Base-by-base conservation (phyloP, 2,329 filamentous ascomycete genomes). In the Colletotrichum sp. region DNA sequence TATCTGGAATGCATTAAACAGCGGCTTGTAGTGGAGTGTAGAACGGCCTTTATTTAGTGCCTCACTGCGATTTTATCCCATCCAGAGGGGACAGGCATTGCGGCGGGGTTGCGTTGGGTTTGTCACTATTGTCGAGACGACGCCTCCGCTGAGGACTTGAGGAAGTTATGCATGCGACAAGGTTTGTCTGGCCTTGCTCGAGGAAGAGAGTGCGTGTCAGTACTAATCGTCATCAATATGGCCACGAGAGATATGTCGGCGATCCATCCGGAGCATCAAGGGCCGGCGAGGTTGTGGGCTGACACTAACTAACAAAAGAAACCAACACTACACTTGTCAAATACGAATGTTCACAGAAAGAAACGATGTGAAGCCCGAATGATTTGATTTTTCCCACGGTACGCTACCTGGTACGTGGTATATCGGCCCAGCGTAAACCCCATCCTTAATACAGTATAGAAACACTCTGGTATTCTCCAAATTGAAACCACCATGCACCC, bases 391-490 rank as follows among this genome's bases (percentile, higher is more conserved):
- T 55, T 76, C 34, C 62, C 69, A 74, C 36, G 57, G 44, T 66
- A 63, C 63, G 60, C 32, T 69, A 64, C 62, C 62, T 39, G 63
- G 30, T 65, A 67, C 63, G 57, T 77, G 76, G 76, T 76, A 74
- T 77, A 71, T 77, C 66, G 28, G 12, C 22, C 24, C 5, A 59
- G 5, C 68, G 16, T 63, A 48, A 34, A 36, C 26, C 52, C 55
- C 64, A 55, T 10, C 44, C 68, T 39, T 48, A 48, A 44, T 30
- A 39, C 32, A 60, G 26, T 24, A 59, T 48, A 67, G 34, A 74
- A 69, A 76, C 28, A 30, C 62, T 76, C 66, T 71, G 74, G 74
- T 77, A 74, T 74, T 67, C 69, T 66, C 48, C 55, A 63, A 65
- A 67, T 59, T 44, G 18, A 34, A 52, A 60, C 30, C 28, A 22